A percentile compares a stretch with the other conserved stretches of the same genome.
These are phyloP conservation scores for Saitozyma sp. DNA, from an alignment of 768 basidiomycete genomes.

Conservation along the genomic window DNA sequence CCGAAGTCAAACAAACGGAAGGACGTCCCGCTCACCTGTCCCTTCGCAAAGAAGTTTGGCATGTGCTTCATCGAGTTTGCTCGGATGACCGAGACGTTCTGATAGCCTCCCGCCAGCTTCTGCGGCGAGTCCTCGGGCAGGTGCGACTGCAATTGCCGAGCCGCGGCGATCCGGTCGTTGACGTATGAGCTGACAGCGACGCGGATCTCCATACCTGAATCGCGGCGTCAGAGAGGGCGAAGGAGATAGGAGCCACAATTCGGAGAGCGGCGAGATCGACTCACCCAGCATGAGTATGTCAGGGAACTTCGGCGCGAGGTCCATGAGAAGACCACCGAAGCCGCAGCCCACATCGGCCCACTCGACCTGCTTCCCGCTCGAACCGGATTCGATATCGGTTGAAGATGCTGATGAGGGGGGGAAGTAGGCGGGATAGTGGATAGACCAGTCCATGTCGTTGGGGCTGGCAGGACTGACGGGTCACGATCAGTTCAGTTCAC, in stretches of 20 bases:
- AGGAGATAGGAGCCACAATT: not conserved
- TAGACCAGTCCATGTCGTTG: conserved; percentile 71
- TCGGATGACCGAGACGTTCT: conserved; percentile 86
- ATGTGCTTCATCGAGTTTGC: conserved; percentile 99
- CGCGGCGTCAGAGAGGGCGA: no score
- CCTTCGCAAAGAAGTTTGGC: conserved; percentile 90
- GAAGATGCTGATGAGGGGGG: conserved; percentile 14
- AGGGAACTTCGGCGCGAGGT: conserved; percentile 86
- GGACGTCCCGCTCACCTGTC: conserved; percentile 59
- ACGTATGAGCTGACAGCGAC: conserved; percentile 96
- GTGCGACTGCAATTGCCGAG: conserved; percentile 59
- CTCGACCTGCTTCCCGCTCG: conserved; percentile 65
- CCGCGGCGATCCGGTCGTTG: conserved; percentile 86
- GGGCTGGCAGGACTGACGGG: conserved; percentile 66
- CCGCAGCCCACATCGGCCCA: conserved; percentile 98
- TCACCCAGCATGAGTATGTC: conserved; percentile 89
- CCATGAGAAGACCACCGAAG: conserved; percentile 88
- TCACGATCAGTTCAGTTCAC: not conserved
- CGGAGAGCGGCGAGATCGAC: conserved; percentile 30
- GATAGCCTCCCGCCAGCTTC: conserved; percentile 54
- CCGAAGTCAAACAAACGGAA: not conserved
- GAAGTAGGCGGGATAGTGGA: conserved; percentile 75
- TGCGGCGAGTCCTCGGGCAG: conserved; percentile 27
- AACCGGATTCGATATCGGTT: conserved; percentile 43
- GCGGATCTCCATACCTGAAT: conserved; percentile 90